Evolutionary conservation across 345 rosid genomes (phyloP).

Genomic region (Lumnitzera littorea): DNA sequence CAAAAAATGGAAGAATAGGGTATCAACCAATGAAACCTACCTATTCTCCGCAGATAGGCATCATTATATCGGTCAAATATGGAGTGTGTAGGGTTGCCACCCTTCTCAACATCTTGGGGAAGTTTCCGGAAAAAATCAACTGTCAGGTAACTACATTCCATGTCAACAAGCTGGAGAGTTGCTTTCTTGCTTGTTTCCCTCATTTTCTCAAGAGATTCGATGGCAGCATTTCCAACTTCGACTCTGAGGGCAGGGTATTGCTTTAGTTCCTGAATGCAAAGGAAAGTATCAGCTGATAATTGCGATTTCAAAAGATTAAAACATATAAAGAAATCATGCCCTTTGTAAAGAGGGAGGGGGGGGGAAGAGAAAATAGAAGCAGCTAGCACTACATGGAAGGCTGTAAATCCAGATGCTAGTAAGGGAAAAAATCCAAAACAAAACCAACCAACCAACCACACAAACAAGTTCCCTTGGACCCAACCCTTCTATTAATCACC

Average conservation of each 20-base stretch:
- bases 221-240: conserved; percentile 85
- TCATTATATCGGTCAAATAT: conserved; percentile 95
- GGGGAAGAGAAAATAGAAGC: too few relatives aligned
- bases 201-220: conserved; percentile 90
- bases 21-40: conserved; percentile 27
- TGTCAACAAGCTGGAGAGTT: conserved; percentile 84
- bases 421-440: too few relatives aligned
- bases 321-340: too few relatives aligned
- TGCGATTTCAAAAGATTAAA: too few relatives aligned
- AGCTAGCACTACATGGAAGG: too few relatives aligned
- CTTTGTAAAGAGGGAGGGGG: too few relatives aligned
- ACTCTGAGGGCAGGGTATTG: conserved; percentile 96
- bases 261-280: conserved; percentile 66
- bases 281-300: neutral
- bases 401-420: too few relatives aligned
- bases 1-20: too few relatives aligned
- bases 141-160: conserved; percentile 91
- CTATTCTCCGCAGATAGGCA: conserved; percentile 82
- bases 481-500: too few relatives aligned
- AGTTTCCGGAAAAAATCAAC: conserved; percentile 97
- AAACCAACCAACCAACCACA: too few relatives aligned
- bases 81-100: conserved; percentile 94
- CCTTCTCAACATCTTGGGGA: conserved; percentile 97
- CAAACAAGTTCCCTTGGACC: too few relatives aligned
- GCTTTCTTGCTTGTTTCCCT: conserved; percentile 86